phyloP scores from a whole-genome alignment of 202 grass and related monocot species.

The Setaria italica region DNA sequence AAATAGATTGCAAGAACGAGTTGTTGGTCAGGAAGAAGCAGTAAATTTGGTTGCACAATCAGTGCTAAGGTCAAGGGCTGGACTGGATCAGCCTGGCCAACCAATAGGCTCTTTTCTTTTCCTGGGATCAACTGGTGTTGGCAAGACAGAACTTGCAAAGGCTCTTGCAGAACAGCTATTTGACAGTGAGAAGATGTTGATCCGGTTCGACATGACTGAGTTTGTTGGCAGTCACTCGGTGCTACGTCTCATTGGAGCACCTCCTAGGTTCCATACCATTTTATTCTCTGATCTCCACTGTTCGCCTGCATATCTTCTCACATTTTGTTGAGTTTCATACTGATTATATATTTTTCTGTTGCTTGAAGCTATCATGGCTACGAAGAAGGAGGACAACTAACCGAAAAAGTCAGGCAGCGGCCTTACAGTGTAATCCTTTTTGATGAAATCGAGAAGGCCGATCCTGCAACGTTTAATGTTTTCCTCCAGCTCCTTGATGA shows the following conservation, averaged over 20 bases:
- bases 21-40: slow-evolving; percentile 46
- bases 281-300: background rate
- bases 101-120: slow-evolving; percentile 70
- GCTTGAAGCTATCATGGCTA: slow-evolving; percentile 49
- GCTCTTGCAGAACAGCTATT: slow-evolving; percentile 65
- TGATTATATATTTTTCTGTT: no score
- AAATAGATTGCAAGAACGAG: slow-evolving; percentile 39
- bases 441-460: slow-evolving; percentile 55
- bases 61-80: slow-evolving; percentile 50
- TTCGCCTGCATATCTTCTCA: no score
- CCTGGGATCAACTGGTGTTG: slow-evolving; percentile 62
- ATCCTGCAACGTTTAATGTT: slow-evolving; percentile 51
- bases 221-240: slow-evolving; percentile 50
- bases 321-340: no score
- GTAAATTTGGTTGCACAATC: slow-evolving; percentile 48
- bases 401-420: slow-evolving; percentile 22
- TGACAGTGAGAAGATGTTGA: slow-evolving; percentile 54
- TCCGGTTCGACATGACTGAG: slow-evolving; percentile 64
- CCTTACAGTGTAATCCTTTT: slow-evolving; percentile 53
- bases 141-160: slow-evolving; percentile 71
- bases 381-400: slow-evolving; percentile 56
- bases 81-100: slow-evolving; percentile 39
- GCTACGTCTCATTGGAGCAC: slow-evolving; percentile 50
- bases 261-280: slow-evolving; percentile 47
- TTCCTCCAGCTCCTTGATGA: slow-evolving; percentile 65